Base-by-base conservation (phyloP, 495 filamentous ascomycete genomes). In the Daldinia decipiens region DNA sequence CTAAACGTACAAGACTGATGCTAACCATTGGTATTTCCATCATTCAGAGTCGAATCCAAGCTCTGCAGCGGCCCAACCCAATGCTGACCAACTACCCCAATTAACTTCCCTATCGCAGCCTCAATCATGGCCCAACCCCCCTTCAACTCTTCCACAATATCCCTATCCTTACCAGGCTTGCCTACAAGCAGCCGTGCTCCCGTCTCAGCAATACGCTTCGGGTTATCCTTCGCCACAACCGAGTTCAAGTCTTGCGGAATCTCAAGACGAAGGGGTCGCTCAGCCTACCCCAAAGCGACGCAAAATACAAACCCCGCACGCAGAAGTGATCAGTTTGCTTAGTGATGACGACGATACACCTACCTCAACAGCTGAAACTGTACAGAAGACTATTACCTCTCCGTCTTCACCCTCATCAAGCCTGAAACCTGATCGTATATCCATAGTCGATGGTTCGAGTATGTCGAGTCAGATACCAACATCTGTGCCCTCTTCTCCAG, bases 301-400 rank as follows among this genome's bases (percentile, higher is more conserved):
- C 3, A 72, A 65, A 54, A 32, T 40, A 32, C 1, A 36, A 21
- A 31, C 26, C 1, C 17, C 5, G 11, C 36, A 6, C 12, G 50
- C 29, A 8, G 55, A 68, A 27, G 55, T 68, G 26, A 68, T 68
- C 29, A 65, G 60, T 45, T 53, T 72, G 13, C 64, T 72, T 17
- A 67, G 63, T 45, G 63, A 67, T 29, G 59, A 67, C 15, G 68
- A 72, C 1, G 21, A 24, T 24, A 47, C 43, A 21, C 43, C 39
- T 17, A 17, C 13, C 15, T 51, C 21, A 6, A 51, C 24, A 51
- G 17, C 45, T 51, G 12, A 21, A 26, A 21, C 50, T n/a, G 13
- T 0, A 9, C 26, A 29, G 5, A 31, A 27, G 27, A 31, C 12
- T 53, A 4, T 3, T 3, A 12, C 43, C 5, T 47, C 43, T 53